Base-by-base conservation (phyloP, 495 filamentous ascomycete species). In the Glonium stellatum region DNA sequence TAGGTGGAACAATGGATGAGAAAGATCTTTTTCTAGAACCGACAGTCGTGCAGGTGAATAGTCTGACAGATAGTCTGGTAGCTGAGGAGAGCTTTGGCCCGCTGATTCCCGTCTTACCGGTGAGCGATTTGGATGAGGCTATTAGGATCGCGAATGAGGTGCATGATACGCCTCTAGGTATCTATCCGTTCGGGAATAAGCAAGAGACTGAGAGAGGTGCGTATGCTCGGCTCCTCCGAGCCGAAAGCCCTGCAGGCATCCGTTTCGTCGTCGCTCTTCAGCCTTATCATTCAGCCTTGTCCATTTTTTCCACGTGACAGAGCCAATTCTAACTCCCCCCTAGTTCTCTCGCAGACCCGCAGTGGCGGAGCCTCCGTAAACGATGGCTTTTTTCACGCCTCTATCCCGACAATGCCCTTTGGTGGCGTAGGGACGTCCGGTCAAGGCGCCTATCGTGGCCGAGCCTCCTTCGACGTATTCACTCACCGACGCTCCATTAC, bases 351-450 rank as follows among this genome's bases (percentile, higher is more conserved):
- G 18, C 54, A 75, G 57, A 75, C 71, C 21, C 71, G 73, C 54
- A 72, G 71, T 4, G 72, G 72, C 22, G 72, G 72, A 27, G 73
- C 68, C 41, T 62, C 55, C 39, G n/a, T 71, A 56, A 74, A 76
- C 63, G 70, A 74, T 73, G 77, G 85, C 53, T 88, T 83, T 66
- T 85, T 90, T 73, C 92, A 97, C 75, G 86, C 80, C 50, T 79
- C 77, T 2, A 82, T 95, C 62, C 81, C 84, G 21, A 89, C 85
- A 9, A 75, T 96, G 4, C 78, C 89, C 54, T 97, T 98, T 69
- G 93, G 93, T 61, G 92, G 92, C 67, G 87, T 98, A 34, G 93
- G 93, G 58, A 83, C 89, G 65, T 88, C 84, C 59, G 92, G 93
- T 57, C 79, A 80, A 65, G 93, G 93, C 54, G 78, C 83, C 10